Evolutionary conservation across 129 eudicot genomes (phyloP), one percentile per base, ranked within the genome.

Genomic region (Tanacetum coccineum): DNA sequence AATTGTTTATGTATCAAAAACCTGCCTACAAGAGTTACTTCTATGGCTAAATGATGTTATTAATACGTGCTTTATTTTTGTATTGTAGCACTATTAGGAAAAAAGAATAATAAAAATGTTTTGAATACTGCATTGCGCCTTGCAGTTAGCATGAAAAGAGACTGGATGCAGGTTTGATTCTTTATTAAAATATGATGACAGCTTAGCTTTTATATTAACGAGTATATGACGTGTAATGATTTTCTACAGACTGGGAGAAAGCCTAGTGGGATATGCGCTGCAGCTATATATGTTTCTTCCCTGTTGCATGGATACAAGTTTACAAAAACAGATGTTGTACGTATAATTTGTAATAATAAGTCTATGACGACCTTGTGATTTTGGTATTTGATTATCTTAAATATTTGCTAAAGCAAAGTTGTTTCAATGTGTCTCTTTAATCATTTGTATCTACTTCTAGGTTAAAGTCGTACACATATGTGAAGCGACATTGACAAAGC

Each of bases 231-330:
- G 13, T 47, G 20, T 47, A 9, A 21, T 55, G 13, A 39, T 49
- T 65, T 66, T 64, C 66, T 73, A 66, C 77, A 84, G 88, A 86
- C 88, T 0, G 96, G 95, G 13, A 87, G 97, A 66, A 87, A 87
- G 59, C 95, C 95, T 45, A 82, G 95, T 74, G 97, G 97, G 60
- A 57, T 90, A 62, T 90, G 95, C 74, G 97, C 87, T 66, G 95
- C 89, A 73, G 95, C 97, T 59, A 76, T 87, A 8, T 90, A 87
- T 54, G 79, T 90, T 32, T 79, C 91, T 19, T 79, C 87, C 4
- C 59, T 90, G 39, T 47, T 81, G 45, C 81, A 74, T 74, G 95
- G 95, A 14, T 62, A 68, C 57, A 84, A 59, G 13, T 73, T 79
- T 87, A 51, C 80, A 26, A 87, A 81, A 66, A 2, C 80, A 26